Base-by-base conservation (phyloP, 305 asterid species). In the Fraxinus albicans region DNA sequence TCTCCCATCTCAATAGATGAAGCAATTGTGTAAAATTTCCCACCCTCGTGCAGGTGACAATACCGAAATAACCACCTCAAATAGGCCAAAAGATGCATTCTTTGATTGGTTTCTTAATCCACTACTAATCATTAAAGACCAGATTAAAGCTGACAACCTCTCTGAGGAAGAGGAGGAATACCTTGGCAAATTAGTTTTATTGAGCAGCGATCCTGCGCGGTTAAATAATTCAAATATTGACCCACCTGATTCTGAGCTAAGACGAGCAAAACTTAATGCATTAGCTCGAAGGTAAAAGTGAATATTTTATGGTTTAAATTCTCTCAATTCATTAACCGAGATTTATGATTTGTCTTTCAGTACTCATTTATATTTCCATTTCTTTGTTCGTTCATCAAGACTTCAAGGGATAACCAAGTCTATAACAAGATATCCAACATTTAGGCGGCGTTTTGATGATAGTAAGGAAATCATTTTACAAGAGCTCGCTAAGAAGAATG, bases 61-160 rank as follows among this genome's bases (percentile, higher is more conserved):
- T 83, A 85, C 97, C 23, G 99, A 96, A 88, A 86, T 96, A 88
- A 93, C 96, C 2, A 77, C 91, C 81, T 84, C 97, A 8, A 94
- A 94, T 79, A 91, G 98, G 89, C 97, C 98, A 4, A 93, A 93
- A 76, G 99, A 96, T 72, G 83, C 90, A 2, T 84, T 93, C 87
- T 92, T 90, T 73, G 98, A 94, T 69, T 96, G 98, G 99, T 96
- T 96, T 85, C 90, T 94, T 29, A 93, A 92, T 88, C 98, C 99
- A 3, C 88, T 96, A n/a, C 38, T 96, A 89, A 87, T 96, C 86
- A 92, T 96, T n/a, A 96, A 94, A 86, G 99, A 93, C 36, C 98
- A 96, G 85, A 90, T 96, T 44, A 91, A 87, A 89, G 99, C 97
- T 6, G 91, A 84, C 60, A 91, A 91, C 65, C 94, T 96, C 78